A percentile compares a stretch with the other conserved stretches of the same genome.
Conservation (phyloP, 1,139 yeast genomes). For the Saccharomycopsis crataegensis region DNA sequence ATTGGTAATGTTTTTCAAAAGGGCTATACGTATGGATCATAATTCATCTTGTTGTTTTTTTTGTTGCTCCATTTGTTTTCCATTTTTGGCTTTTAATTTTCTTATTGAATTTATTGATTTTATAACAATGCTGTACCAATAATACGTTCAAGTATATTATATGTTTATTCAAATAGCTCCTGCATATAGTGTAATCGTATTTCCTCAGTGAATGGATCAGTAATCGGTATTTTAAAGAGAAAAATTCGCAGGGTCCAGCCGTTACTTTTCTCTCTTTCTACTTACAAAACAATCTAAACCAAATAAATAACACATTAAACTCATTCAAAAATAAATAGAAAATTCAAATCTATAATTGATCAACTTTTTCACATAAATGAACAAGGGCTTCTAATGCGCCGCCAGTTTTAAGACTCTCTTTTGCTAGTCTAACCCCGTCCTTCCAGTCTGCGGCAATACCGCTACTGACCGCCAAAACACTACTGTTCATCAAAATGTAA, state of each 20-base stretch:
- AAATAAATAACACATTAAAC: not conserved
- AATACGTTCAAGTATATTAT: too few relatives aligned
- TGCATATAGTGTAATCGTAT: too few relatives aligned
- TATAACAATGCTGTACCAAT: too few relatives aligned
- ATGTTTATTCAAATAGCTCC: too few relatives aligned
- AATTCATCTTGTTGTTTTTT: not conserved
- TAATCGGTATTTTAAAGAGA: too few relatives aligned
- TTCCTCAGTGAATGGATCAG: too few relatives aligned
- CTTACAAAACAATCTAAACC: not conserved
- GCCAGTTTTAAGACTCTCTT: constrained; percentile 58
- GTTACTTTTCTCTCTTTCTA: not conserved
- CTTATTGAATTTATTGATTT: too few relatives aligned
- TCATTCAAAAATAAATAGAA: not conserved
- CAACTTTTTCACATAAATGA: constrained; percentile 37
- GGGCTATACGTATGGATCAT: not conserved
- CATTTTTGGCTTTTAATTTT: not conserved
- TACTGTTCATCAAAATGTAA: constrained; percentile 80
- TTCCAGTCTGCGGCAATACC: constrained; percentile 64
- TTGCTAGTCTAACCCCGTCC: constrained; percentile 71
- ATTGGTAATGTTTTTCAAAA: not conserved
- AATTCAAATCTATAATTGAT: not conserved
- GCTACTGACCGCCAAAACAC: constrained; percentile 75
- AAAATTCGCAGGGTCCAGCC: too few relatives aligned
- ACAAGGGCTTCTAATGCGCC: constrained; percentile 54
- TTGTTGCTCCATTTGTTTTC: not conserved